These are phyloP conservation scores for Tricholomella constricta DNA, from an alignment of 768 basidiomycete species.

Conservation along the genomic window DNA sequence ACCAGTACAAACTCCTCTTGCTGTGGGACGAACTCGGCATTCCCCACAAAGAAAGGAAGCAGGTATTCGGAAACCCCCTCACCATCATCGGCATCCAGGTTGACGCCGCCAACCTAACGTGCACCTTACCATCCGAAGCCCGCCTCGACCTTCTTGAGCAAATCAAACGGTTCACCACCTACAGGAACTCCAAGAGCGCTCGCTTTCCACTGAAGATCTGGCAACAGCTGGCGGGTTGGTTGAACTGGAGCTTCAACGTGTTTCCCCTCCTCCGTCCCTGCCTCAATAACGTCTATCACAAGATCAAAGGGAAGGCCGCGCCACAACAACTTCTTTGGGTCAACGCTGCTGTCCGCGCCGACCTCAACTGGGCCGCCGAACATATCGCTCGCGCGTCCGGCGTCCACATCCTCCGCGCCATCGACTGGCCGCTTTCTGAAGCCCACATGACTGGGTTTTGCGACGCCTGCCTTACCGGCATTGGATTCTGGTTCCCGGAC, in stretches of 20 bases:
- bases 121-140: conserved; percentile 18
- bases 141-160: conserved; percentile 14
- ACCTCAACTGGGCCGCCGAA: conserved; percentile 31
- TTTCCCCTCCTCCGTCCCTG: conserved; percentile 31
- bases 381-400: conserved; percentile 21
- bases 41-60: conserved; percentile 42
- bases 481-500: conserved; percentile 26
- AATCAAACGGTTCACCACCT: conserved; percentile 6
- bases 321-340: conserved; percentile 25
- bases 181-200: neutral
- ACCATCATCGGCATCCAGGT: conserved; percentile 42
- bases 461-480: conserved; percentile 23
- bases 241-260: conserved; percentile 44
- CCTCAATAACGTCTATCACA: conserved; percentile 30
- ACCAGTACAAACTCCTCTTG: neutral
- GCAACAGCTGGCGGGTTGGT: conserved; percentile 30
- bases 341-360: conserved; percentile 22
- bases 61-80: conserved; percentile 32
- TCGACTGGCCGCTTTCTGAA: conserved; percentile 13
- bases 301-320: conserved; percentile 20
- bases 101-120: conserved; percentile 31
- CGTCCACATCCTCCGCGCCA: conserved; percentile 21
- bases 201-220: conserved; percentile 6
- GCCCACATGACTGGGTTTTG: conserved; percentile 18
- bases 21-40: conserved; percentile 43